A percentile compares a stretch with the other conserved stretches of the same genome.
Evolutionary conservation across 805 yeast species (phyloP).

Genomic region (Schwanniomyces yamadae): DNA sequence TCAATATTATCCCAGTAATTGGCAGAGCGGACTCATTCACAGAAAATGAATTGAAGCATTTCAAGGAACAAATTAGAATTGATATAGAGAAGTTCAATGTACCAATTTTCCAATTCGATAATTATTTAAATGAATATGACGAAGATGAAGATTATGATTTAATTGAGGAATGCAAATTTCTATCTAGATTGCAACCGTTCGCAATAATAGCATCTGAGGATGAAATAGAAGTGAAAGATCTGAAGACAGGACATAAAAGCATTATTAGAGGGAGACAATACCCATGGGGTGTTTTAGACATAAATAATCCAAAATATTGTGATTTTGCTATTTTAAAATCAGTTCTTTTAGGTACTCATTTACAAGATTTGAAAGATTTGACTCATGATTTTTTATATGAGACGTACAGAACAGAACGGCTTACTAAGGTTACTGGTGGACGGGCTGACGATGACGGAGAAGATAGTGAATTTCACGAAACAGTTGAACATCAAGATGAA

Average conservation of each 20-base stretch:
- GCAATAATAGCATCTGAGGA: conserved; percentile 68
- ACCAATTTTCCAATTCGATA: conserved; percentile 75
- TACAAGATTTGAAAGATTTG: conserved; percentile 76
- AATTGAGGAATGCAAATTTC: conserved; percentile 62
- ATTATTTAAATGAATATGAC: conserved; percentile 48
- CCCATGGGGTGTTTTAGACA: conserved; percentile 73
- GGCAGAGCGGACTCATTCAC: conserved; percentile 81
- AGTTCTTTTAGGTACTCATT: conserved; percentile 78
- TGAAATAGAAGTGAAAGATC: conserved; percentile 43
- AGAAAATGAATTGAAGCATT: conserved; percentile 55
- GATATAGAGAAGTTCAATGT: conserved; percentile 70
- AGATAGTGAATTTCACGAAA: conserved; percentile 29
- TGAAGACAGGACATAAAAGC: conserved; percentile 41
- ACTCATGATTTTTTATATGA: conserved; percentile 78
- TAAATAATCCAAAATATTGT: conserved; percentile 49
- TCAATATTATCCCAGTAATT: conserved; percentile 81
- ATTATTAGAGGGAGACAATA: conserved; percentile 60
- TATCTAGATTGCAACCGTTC: conserved; percentile 71
- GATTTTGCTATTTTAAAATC: conserved; percentile 61
- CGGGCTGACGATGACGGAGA: conserved; percentile 18
- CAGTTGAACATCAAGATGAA: conserved; percentile 19
- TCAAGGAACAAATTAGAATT: conserved; percentile 57
- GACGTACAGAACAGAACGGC: conserved; percentile 74
- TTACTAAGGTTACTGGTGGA: conserved; percentile 56
- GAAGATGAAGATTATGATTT: conserved; percentile 76